These are phyloP conservation scores for Penicillium paxilli DNA, from an alignment of 495 filamentous ascomycete genomes.

Conservation along the genomic window DNA sequence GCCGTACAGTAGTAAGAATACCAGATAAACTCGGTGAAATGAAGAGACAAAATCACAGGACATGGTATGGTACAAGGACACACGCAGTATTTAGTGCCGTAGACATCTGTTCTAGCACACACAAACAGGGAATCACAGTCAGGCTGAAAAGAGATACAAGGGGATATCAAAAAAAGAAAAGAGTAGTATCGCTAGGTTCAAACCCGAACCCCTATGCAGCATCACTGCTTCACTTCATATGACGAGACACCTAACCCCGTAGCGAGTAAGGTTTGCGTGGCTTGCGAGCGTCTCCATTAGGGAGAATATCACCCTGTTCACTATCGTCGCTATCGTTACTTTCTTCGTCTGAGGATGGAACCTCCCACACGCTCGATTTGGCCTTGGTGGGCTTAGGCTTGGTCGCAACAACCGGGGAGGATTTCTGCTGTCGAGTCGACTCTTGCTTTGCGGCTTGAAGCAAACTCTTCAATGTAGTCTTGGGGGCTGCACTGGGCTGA, in stretches of 20 bases:
- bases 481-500: neutral
- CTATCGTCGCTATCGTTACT: conserved; percentile 15
- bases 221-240: neutral
- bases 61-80: neutral
- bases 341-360: neutral
- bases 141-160: neutral
- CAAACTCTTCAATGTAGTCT: neutral
- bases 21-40: too few species aligned
- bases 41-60: neutral
- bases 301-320: conserved; percentile 13
- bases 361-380: neutral
- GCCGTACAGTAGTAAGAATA: too few species aligned
- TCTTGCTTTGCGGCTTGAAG: neutral
- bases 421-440: neutral
- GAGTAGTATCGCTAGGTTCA: neutral
- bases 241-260: neutral
- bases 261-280: conserved; percentile 4
- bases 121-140: neutral
- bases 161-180: neutral
- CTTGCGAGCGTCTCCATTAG: conserved; percentile 9
- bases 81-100: neutral
- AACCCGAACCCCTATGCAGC: too few species aligned
- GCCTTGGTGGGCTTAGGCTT: neutral
- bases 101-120: neutral
- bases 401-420: neutral